Evolutionary conservation across 257 asterid species (phyloP).

Genomic region (Solanum sitiens): DNA sequence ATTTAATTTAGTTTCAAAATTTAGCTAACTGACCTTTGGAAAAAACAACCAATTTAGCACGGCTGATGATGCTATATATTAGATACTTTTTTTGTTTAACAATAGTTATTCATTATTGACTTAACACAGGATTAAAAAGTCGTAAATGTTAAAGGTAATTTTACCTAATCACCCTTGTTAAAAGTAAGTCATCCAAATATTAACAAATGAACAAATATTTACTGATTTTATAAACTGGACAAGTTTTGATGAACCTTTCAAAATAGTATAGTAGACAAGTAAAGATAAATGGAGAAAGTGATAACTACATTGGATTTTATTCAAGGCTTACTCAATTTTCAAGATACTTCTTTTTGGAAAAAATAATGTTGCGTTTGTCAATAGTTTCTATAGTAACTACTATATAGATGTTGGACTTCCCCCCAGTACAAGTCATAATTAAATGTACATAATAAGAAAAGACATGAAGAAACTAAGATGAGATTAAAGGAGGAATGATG

Average conservation of each 20-base stretch:
- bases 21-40: background rate
- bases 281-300: no score
- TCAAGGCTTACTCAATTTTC: background rate
- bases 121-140: no score
- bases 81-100: no score
- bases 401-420: background rate
- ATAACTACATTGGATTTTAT: no score
- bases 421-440: background rate
- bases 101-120: no score
- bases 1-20: background rate
- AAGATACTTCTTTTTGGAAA: background rate
- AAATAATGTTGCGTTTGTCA: background rate
- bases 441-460: background rate
- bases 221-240: fast-evolving
- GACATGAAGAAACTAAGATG: background rate
- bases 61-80: background rate
- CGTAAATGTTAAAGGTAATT: no score
- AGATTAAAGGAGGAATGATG: background rate
- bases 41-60: background rate
- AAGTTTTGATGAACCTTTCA: no score
- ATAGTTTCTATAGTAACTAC: no score
- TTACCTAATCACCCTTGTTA: no score
- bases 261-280: no score
- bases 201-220: no score
- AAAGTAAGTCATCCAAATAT: no score